Percentiles rank a stretch among this genome's conserved stretches.
Conservation (phyloP, 2,329 filamentous ascomycete genomes). For the Massarina eburnea region DNA sequence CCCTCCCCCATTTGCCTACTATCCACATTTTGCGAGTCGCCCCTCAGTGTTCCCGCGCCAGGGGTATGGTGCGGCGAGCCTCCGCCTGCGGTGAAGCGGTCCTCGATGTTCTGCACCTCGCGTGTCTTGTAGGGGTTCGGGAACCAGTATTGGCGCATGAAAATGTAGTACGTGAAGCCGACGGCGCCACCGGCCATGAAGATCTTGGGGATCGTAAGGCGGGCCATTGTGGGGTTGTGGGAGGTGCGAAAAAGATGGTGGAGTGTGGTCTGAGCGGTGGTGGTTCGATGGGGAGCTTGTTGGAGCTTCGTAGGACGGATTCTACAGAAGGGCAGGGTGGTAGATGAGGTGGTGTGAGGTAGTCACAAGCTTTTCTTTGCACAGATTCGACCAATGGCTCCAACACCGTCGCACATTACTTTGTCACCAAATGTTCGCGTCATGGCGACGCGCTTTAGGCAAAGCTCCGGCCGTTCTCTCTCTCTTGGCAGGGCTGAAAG, state of each 20-base stretch:
- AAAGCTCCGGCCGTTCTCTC: slow-evolving; percentile 13
- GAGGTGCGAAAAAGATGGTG: slow-evolving; percentile 1
- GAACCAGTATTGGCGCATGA: slow-evolving; percentile 43
- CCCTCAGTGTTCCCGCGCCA: slow-evolving; percentile 26
- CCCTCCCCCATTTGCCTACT: slow-evolving; percentile 23
- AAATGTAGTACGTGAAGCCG: slow-evolving; percentile 40
- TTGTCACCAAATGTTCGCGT: slow-evolving; percentile 30
- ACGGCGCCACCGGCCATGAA: slow-evolving; percentile 40
- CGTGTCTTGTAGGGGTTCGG: slow-evolving; percentile 42
- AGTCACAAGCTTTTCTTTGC: not conserved
- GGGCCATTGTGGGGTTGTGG: slow-evolving; percentile 26
- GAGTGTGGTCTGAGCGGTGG: not conserved
- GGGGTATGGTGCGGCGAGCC: slow-evolving; percentile 35
- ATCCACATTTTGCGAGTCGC: slow-evolving; percentile 24
- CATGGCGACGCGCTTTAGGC: slow-evolving; percentile 28
- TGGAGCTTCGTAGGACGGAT: not conserved
- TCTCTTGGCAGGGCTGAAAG: slow-evolving; percentile 13
- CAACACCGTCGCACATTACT: slow-evolving; percentile 10
- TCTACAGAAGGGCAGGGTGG: not conserved
- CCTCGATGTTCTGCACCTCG: slow-evolving; percentile 38
- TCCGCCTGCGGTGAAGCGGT: slow-evolving; percentile 36
- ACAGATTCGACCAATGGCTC: not conserved
- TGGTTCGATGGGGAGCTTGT: not conserved
- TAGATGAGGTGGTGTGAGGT: not conserved
- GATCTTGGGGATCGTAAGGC: slow-evolving; percentile 39